Conservation (phyloP, 116 monocot genomes). For the Phalaenopsis hybrid region DNA sequence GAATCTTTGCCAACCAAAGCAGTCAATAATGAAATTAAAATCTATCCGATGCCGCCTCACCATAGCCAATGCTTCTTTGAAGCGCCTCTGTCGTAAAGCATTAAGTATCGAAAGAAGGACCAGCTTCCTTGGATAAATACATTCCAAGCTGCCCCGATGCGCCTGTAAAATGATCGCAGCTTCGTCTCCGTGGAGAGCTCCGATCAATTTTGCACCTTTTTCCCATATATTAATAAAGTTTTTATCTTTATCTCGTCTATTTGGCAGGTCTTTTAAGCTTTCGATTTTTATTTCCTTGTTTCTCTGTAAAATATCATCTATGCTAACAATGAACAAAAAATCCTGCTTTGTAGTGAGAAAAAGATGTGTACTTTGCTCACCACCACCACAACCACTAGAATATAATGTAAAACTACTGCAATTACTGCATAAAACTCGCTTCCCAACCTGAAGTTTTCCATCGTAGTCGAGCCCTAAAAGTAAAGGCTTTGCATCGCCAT, state of each 20-base stretch:
- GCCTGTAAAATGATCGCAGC: slow-evolving; percentile 79
- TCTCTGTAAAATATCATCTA: slow-evolving; percentile 62
- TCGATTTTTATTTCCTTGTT: slow-evolving; percentile 39
- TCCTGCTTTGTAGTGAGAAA: slow-evolving; percentile 85
- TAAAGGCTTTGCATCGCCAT: slow-evolving; percentile 38
- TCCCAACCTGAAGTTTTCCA: slow-evolving; percentile 64
- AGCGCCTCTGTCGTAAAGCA: slow-evolving; percentile 61
- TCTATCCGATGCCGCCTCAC: slow-evolving; percentile 96
- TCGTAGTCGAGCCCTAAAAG: slow-evolving; percentile 78
- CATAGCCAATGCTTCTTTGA: slow-evolving; percentile 71
- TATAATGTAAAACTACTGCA: slow-evolving; percentile 90
- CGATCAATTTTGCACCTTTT: slow-evolving; percentile 77
- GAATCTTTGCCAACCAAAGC: slow-evolving; percentile 72
- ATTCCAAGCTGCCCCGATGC: slow-evolving; percentile 80
- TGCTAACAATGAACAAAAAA: slow-evolving; percentile 57
- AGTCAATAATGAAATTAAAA: slow-evolving; percentile 88
- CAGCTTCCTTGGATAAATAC: slow-evolving; percentile 86
- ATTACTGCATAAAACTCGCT: slow-evolving; percentile 43
- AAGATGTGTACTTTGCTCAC: slow-evolving; percentile 53
- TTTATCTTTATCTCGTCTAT: slow-evolving; percentile 30
- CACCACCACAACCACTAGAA: slow-evolving; percentile 20
- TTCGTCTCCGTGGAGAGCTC: slow-evolving; percentile 92
- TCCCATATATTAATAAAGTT: slow-evolving; percentile 74
- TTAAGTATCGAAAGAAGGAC: slow-evolving; percentile 71
- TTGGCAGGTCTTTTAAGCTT: slow-evolving; percentile 13